These are phyloP conservation scores for Tieghemostelium lacteum DNA, from an alignment of 78 protist species.

Conservation along the genomic window DNA sequence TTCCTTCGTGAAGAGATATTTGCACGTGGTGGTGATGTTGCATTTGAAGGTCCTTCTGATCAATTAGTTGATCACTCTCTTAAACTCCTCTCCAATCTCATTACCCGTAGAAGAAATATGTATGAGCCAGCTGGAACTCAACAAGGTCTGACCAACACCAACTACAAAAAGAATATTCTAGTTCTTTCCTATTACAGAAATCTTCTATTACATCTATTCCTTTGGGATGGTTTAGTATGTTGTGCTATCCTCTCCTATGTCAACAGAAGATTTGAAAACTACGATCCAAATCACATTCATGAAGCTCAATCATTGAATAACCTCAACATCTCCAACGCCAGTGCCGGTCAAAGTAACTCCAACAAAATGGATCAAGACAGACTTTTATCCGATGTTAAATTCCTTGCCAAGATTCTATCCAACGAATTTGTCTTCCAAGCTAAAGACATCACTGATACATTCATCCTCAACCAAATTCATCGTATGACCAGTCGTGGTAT, in stretches of 20 bases:
- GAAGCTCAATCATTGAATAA: neutral
- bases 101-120: slow-evolving; percentile 67
- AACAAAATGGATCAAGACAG: neutral
- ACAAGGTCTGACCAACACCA: slow-evolving; percentile 44
- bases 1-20: slow-evolving; percentile 81
- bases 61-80: slow-evolving; percentile 59
- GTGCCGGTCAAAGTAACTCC: neutral
- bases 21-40: slow-evolving; percentile 78
- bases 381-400: slow-evolving; percentile 55
- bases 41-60: slow-evolving; percentile 80
- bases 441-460: slow-evolving; percentile 40
- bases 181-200: slow-evolving; percentile 73
- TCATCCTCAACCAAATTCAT: slow-evolving; percentile 22
- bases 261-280: neutral
- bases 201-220: slow-evolving; percentile 72
- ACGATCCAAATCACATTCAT: neutral
- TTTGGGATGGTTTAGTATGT: slow-evolving; percentile 79
- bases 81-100: slow-evolving; percentile 47
- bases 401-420: slow-evolving; percentile 56
- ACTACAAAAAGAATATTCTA: slow-evolving; percentile 49
- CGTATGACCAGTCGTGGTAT: slow-evolving; percentile 38
- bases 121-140: slow-evolving; percentile 69
- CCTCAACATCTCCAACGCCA: neutral
- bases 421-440: slow-evolving; percentile 77
- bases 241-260: slow-evolving; percentile 24